Evolutionary conservation across 768 basidiomycete genomes (phyloP).

Genomic region (Suillus clintonianus): DNA sequence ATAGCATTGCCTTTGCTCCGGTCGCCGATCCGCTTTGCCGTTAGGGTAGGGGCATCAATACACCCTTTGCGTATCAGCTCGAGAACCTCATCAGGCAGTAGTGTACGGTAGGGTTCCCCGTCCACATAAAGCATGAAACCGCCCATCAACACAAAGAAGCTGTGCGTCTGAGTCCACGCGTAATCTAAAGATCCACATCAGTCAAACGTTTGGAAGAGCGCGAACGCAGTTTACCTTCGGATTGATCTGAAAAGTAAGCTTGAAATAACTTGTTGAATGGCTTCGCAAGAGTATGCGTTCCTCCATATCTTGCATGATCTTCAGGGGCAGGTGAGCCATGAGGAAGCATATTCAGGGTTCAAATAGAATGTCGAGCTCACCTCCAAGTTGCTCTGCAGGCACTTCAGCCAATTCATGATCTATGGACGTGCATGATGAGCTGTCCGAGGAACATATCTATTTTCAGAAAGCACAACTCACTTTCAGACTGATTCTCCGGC

Average conservation of each 20-base stretch:
- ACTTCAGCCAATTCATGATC: no score
- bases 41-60: conserved; percentile 4
- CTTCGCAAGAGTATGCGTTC: no score
- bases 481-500: no score
- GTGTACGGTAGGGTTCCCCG: not conserved
- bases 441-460: no score
- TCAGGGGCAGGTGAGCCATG: no score
- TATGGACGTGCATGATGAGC: no score
- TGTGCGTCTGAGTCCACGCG: not conserved
- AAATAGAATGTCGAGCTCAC: no score
- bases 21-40: conserved; percentile 20
- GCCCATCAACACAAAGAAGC: conserved; percentile 12
- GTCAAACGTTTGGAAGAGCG: not conserved
- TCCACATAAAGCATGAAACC: conserved; percentile 17
- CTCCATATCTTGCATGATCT: no score
- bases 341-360: no score
- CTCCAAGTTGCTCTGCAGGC: no score
- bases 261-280: not conserved
- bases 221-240: not conserved
- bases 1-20: conserved; percentile 35
- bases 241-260: not conserved
- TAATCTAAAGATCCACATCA: not conserved
- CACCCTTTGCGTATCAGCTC: not conserved
- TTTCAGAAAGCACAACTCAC: no score
- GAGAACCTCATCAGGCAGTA: not conserved